Conservation (phyloP, 2,329 filamentous ascomycete genomes). For the Rosellinia necatrix region DNA sequence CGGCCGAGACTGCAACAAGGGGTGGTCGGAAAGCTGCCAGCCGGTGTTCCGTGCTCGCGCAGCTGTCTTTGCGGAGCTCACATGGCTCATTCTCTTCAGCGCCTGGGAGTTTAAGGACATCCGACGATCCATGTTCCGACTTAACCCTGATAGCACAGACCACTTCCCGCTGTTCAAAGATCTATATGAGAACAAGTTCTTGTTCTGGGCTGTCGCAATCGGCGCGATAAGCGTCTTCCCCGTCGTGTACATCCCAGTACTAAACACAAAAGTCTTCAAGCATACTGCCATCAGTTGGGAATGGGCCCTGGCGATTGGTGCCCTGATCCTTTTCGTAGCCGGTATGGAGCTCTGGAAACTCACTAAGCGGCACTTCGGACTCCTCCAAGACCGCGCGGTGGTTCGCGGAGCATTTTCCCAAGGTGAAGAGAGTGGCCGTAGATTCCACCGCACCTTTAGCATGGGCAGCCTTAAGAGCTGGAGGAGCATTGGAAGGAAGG, state of each 20-base stretch:
- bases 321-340: conserved; percentile 65
- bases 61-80: conserved; percentile 73
- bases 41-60: conserved; percentile 72
- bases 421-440: conserved; percentile 51
- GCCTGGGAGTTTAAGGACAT: conserved; percentile 81
- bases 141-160: conserved; percentile 59
- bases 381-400: conserved; percentile 58
- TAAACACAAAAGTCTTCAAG: conserved; percentile 75
- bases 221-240: conserved; percentile 68
- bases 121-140: conserved; percentile 71
- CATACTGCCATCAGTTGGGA: conserved; percentile 75
- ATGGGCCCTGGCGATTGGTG: conserved; percentile 70
- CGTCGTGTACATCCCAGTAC: conserved; percentile 72
- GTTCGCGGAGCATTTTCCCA: conserved; percentile 57
- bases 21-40: conserved; percentile 58
- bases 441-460: conserved; percentile 54
- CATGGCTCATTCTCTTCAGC: conserved; percentile 73
- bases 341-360: conserved; percentile 76
- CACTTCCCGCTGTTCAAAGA: conserved; percentile 63
- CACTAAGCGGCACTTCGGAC: conserved; percentile 61
- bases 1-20: conserved; percentile 66
- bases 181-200: conserved; percentile 70
- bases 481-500: conserved; percentile 42
- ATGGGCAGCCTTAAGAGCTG: conserved; percentile 55
- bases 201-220: conserved; percentile 68